Percentiles rank a stretch among this genome's conserved stretches.
phyloP scores from a whole-genome alignment of 345 rosid genomes.

The Limnanthes douglasii region DNA sequence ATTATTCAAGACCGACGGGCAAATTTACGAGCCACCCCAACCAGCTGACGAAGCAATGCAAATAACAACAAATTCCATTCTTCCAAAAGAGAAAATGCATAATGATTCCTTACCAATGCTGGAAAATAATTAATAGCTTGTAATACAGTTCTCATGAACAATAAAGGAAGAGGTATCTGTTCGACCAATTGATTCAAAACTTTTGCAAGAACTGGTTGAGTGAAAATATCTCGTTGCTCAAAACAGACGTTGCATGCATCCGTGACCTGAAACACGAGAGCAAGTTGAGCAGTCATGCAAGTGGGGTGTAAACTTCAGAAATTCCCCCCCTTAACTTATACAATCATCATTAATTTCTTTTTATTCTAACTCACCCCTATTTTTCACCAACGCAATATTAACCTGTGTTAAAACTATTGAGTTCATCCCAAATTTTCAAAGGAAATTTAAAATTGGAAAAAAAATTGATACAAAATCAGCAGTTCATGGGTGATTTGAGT shows the following conservation, averaged over 20 bases:
- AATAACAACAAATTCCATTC: no score
- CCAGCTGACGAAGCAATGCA: no score
- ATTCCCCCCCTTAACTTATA: no score
- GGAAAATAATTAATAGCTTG: conserved; percentile 97
- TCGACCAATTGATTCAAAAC: conserved; percentile 98
- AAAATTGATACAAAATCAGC: conserved; percentile 3
- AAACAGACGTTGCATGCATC: conserved; percentile 95
- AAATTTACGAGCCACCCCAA: no score
- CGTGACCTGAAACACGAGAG: conserved; percentile 43
- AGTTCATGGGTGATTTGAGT: conserved; percentile 1
- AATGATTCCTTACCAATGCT: conserved; percentile 47
- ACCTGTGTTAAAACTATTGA: no score
- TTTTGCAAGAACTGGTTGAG: conserved; percentile 89
- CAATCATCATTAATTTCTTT: no score
- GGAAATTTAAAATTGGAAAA: no score
- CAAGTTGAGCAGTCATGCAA: conserved; percentile 7
- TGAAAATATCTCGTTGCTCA: conserved; percentile 73
- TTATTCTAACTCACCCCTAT: no score
- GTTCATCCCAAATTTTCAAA: no score
- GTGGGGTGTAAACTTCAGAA: conserved; percentile 5
- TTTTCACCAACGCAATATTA: no score
- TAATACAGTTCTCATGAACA: conserved; percentile 97
- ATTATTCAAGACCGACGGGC: no score
- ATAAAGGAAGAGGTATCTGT: conserved; percentile 92
- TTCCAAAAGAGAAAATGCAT: conserved; percentile 2